A percentile compares a stretch with the other conserved stretches of the same genome.
phyloP scores from a whole-genome alignment of 2,329 filamentous ascomycete genomes.

The Biscogniauxia sp. region DNA sequence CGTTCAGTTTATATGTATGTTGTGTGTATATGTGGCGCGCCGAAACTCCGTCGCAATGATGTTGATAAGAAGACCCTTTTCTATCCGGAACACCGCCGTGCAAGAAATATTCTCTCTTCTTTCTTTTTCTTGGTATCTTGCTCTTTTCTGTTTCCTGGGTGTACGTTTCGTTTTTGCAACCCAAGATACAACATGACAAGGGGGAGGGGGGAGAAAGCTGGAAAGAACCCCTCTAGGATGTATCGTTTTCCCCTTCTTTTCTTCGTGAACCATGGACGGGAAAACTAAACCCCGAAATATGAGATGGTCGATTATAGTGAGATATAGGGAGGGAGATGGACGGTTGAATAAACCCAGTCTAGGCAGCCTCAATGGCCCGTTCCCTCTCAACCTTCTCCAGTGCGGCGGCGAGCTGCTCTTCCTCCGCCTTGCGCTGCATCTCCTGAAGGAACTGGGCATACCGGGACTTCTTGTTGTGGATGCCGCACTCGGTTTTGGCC shows the following conservation, averaged over 20 bases:
- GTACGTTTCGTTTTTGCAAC: no score
- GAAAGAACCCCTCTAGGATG: neutral
- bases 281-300: no score
- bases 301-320: no score
- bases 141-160: neutral
- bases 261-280: neutral
- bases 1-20: neutral
- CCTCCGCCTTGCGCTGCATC: constrained; percentile 66
- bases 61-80: neutral
- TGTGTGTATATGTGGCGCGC: neutral
- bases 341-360: neutral
- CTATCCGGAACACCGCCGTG: neutral
- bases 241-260: constrained; percentile 9
- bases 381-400: constrained; percentile 22
- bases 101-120: neutral
- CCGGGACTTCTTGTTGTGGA: constrained; percentile 95
- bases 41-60: constrained; percentile 7
- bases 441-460: constrained; percentile 83
- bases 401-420: constrained; percentile 33
- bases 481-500: constrained; percentile 94
- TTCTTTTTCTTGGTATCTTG: neutral
- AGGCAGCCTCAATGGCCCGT: neutral
- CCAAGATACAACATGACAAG: neutral
- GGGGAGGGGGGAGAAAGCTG: neutral
- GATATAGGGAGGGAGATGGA: no score